Conservation (phyloP, 345 rosid genomes). For the Arabidopsis arenosa region DNA sequence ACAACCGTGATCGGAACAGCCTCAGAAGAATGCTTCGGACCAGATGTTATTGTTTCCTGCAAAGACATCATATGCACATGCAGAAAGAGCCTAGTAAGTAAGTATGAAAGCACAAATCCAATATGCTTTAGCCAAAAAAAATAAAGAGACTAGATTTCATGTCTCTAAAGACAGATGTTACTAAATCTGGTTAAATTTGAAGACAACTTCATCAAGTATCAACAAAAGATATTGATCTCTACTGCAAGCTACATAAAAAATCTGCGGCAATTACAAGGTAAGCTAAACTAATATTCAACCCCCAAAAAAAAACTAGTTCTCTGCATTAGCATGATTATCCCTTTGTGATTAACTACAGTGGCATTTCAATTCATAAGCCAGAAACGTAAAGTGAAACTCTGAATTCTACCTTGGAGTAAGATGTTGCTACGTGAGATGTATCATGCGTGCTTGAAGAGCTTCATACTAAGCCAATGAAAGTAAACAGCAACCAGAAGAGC, state of each 20-base stretch:
- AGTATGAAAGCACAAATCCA: too few relatives aligned
- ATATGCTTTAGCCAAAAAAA: neutral
- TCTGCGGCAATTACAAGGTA: neutral
- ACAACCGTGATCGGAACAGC: constrained; percentile 66
- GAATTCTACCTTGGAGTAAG: constrained; percentile 2
- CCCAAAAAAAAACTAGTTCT: neutral
- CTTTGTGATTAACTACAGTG: neutral
- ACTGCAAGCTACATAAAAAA: neutral
- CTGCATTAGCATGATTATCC: neutral
- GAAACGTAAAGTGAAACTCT: neutral
- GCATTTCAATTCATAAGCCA: neutral
- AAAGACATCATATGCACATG: constrained; percentile 25
- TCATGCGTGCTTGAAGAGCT: constrained; percentile 87
- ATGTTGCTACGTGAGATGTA: neutral
- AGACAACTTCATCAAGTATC: neutral
- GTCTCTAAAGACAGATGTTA: neutral
- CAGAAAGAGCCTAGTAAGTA: neutral
- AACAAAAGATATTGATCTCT: constrained; percentile 2
- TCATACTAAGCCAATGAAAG: constrained; percentile 96
- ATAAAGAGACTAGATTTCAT: neutral
- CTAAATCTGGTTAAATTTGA: neutral
- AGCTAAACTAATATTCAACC: neutral
- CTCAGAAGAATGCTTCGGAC: constrained; percentile 60
- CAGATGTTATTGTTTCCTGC: constrained; percentile 70
- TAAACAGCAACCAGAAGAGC: constrained; percentile 68